Percentiles rank a stretch among this genome's conserved stretches.
These are phyloP conservation scores for Pseudogymnoascus sp. DNA, from an alignment of 2,329 filamentous ascomycete species.

Conservation along the genomic window DNA sequence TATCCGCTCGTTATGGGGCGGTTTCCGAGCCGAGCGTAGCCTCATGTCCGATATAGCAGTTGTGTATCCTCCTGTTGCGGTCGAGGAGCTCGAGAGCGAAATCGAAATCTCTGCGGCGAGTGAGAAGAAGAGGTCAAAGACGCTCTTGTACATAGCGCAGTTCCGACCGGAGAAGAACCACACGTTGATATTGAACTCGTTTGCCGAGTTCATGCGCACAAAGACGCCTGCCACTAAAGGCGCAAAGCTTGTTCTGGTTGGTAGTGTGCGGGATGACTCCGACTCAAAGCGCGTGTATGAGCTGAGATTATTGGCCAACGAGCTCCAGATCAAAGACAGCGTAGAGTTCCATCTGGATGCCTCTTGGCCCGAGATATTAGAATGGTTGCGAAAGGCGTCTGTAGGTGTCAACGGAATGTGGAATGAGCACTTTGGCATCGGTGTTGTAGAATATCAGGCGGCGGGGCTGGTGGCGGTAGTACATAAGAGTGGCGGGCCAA, in stretches of 20 bases:
- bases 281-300: conserved; percentile 82
- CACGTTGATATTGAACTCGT: conserved; percentile 73
- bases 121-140: conserved; percentile 60
- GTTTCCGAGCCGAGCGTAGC: conserved; percentile 36
- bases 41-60: conserved; percentile 54
- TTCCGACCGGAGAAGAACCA: conserved; percentile 98
- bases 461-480: conserved; percentile 89
- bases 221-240: conserved; percentile 41
- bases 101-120: conserved; percentile 63
- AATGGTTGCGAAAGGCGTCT: conserved; percentile 66
- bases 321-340: conserved; percentile 72
- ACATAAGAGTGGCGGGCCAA: conserved; percentile 87
- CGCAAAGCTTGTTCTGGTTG: conserved; percentile 72
- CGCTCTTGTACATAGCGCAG: conserved; percentile 88
- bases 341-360: conserved; percentile 88
- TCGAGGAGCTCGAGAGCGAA: conserved; percentile 68
- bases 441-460: conserved; percentile 95
- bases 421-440: conserved; percentile 99
- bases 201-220: conserved; percentile 63
- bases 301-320: conserved; percentile 75
- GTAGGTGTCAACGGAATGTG: conserved; percentile 98
- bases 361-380: conserved; percentile 76
- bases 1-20: conserved; percentile 72
- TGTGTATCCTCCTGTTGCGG: conserved; percentile 87
- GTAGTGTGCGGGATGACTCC: conserved; percentile 78